Evolutionary conservation across 2,329 filamentous ascomycete species (phyloP), one percentile per base, ranked within the genome.

Genomic region (Chrysosporium keratinophilum): DNA sequence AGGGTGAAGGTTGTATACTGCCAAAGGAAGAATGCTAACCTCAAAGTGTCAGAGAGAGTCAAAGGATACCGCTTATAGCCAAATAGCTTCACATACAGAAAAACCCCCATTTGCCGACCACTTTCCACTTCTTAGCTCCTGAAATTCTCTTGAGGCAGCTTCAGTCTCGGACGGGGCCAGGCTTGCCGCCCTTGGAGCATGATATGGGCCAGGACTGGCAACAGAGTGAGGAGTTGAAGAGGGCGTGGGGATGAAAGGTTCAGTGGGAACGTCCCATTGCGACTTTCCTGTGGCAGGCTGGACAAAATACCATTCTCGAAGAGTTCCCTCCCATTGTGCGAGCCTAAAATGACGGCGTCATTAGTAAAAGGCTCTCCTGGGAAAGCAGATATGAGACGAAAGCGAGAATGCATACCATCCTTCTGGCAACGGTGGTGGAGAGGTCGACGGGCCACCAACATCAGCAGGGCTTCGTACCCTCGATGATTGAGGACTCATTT

Each of bases 201-300:
- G 47, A 41, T 53, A 59, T 7, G 58, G 58, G 12, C 58, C 56
- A 14, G 58, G 58, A 44, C 58, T 59, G 23, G 58, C 56, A 31
- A 56, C 57, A 14, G 61, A 62, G 40, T 60, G 61, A 47, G 61
- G 62, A 17, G 61, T 60, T 17, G 60, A 62, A 1, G 58, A 58
- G 5, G 69, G 68, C 1, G 67, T 69, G 17, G 70, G 61, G 39
- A 68, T 61, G 39, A 67, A 65, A 23, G 67, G 68, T 55, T 71
- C 66, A 15, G 68, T 70, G 6, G 69, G 69, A n/a, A 71, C 60
- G 6, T 70, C 67, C 69, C 69, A 71, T 60, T 69, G 67, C 6
- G 67, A 67, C 47, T 65, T 65, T 34, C 67, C 69, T 10, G 68
- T 71, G 41, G 67, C 65, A 47, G 67, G 62, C 51, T 71, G 67